phyloP scores from a whole-genome alignment of 495 filamentous ascomycete genomes.

The Hypoxylon fuscum region DNA sequence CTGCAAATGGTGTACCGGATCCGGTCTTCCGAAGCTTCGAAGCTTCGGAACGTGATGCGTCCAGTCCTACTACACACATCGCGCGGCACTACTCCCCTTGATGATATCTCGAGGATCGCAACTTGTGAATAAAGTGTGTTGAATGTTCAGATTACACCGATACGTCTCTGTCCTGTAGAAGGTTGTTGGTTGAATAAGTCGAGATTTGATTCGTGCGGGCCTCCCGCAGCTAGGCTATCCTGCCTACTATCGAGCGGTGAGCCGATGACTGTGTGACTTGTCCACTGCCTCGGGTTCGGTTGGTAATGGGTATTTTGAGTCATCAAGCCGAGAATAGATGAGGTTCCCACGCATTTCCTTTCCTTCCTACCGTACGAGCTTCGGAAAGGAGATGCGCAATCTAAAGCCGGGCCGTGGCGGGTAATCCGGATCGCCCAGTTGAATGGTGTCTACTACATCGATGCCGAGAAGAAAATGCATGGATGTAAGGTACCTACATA shows the following conservation, averaged over 20 bases:
- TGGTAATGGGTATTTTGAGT: conserved; percentile 12
- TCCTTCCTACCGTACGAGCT: conserved; percentile 8
- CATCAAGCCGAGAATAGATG: conserved; percentile 32
- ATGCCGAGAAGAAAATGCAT: too few species aligned
- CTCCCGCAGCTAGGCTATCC: conserved; percentile 10
- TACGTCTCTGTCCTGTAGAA: neutral
- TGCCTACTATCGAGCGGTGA: conserved; percentile 28
- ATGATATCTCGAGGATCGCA: neutral
- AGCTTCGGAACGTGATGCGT: too few species aligned
- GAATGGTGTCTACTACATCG: neutral
- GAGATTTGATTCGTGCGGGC: conserved; percentile 29
- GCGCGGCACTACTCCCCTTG: conserved; percentile 9
- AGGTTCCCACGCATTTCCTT: too few species aligned
- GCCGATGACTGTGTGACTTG: conserved; percentile 21
- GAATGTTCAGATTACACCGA: conserved; percentile 19
- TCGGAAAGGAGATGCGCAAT: neutral
- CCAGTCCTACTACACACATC: too few species aligned
- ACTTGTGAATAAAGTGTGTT: neutral
- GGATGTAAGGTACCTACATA: too few species aligned
- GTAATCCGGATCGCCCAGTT: neutral
- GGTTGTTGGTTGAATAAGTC: neutral
- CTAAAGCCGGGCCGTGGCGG: neutral
- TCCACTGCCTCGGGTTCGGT: conserved; percentile 20
- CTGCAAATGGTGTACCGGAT: too few species aligned
- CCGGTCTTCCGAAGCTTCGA: too few species aligned